A percentile compares a stretch with the other conserved stretches of the same genome.
phyloP scores from a whole-genome alignment of 352 stramenopile genomes.

The Phytophthora capsici region DNA sequence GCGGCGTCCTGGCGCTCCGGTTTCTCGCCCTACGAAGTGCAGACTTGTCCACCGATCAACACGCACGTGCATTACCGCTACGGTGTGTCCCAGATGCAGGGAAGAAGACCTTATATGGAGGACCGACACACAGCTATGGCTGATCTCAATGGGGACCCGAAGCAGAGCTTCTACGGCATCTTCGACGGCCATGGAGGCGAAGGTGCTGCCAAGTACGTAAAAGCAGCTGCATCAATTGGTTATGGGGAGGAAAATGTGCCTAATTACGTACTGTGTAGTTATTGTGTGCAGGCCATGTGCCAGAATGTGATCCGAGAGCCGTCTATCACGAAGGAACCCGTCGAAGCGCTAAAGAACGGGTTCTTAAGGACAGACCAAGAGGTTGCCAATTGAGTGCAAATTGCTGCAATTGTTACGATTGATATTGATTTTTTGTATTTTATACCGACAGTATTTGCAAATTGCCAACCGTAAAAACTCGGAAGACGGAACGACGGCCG shows the following conservation, averaged over 20 bases:
- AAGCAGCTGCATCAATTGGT: background rate
- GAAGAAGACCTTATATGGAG: constrained; percentile 91
- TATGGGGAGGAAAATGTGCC: constrained; percentile 7
- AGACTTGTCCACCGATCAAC: constrained; percentile 80
- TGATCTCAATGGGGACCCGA: constrained; percentile 80
- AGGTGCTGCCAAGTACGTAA: constrained; percentile 81
- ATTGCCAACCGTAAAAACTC: constrained; percentile 82
- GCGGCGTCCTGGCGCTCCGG: constrained; percentile 58
- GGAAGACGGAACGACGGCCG: constrained; percentile 91
- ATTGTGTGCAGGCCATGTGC: constrained; percentile 84
- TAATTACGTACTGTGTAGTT: constrained; percentile 42
- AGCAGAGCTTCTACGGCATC: constrained; percentile 91
- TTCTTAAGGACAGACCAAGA: constrained; percentile 84
- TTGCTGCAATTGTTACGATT: background rate
- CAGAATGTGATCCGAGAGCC: constrained; percentile 84
- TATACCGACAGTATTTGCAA: constrained; percentile 69
- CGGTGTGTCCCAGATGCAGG: constrained; percentile 84
- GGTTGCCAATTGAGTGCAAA: constrained; percentile 33
- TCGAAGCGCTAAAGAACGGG: constrained; percentile 76
- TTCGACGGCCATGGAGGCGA: constrained; percentile 94
- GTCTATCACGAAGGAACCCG: constrained; percentile 67
- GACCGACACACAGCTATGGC: constrained; percentile 84
- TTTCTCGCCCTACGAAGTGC: constrained; percentile 69
- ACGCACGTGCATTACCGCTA: constrained; percentile 82
- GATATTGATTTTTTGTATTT: constrained; percentile 2